Evolutionary conservation across 768 basidiomycete species (phyloP), one percentile per base, ranked within the genome.

Genomic region (Tricholoma sp.): DNA sequence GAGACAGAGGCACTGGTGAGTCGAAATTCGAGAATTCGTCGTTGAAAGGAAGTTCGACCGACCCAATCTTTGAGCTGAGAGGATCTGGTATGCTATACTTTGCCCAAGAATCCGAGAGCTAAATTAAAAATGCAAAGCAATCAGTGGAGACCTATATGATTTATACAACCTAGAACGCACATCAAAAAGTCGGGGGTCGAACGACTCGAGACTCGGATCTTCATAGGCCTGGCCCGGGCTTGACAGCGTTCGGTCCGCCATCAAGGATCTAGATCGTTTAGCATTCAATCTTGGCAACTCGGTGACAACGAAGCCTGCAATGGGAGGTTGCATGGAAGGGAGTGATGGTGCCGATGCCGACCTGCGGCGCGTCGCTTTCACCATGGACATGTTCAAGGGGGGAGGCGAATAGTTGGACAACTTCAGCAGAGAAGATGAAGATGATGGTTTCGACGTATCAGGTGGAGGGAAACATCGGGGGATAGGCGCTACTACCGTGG

Each of bases 271-370:
- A 8, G 66, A 62, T 10, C 66, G 60, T 56, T 65, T 63, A 55
- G 61, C 60, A 11, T 22, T 49, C 27, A 59, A 49, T 19, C 22
- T 57, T 8, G 65, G 60, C 6, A 41, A 19, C 39, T 57, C 29
- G 8, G 27, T 31, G n/a, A 31, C 9, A 9, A 21, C n/a, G 14
- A 14, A 27, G 18, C 27, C 14, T 18, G 19, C 4, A 9, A 32
- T 24, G 11, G 5, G 52, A 39, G 11, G 37, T 32, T 54, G 52
- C 18, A 43, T 29, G 14, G 27, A 43, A 32, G 64, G 62, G 60
- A 57, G 65, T 58, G 59, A 62, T 49, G 74, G 74, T 16, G 72
- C 69, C n/a, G 72, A 75, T 2, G 68, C 61, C 9, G 69, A 71
- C 41, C 70, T 64, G 35, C 70, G 71, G 41, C 68, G 68, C n/a